Evolutionary conservation across 257 asterid genomes (phyloP), one percentile per base, ranked within the genome.

Genomic region (Agastache rugosa): DNA sequence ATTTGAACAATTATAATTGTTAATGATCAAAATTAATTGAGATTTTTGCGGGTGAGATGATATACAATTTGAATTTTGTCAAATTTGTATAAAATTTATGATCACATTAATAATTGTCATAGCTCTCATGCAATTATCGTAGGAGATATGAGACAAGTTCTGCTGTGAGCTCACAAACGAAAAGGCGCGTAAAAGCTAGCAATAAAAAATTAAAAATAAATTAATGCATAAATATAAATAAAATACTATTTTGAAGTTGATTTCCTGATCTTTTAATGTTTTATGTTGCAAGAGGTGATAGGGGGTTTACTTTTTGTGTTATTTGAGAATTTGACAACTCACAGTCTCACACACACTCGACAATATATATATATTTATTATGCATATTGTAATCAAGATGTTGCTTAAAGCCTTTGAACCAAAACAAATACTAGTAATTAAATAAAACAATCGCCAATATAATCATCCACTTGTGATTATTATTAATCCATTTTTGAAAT

Each of bases 401-500:
- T 75, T 77, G 78, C 76, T 74, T 72, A 74, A 54, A 53, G 56
- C 59, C 71, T 63, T 53, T 75, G 80, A 75, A 81, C 79, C 79
- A 60, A 67, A 60, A 80, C 66, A 66, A 64, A 68, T 51, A 14
- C 60, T 59, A 45, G 37, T 60, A 31, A 5, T 31, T 31, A 31
- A 31, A 61, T 11, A 53, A 39, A 63, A 53, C 59, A 10, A 65
- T 75, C 59, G 70, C 77, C 67, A 77, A 80, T 75, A 67, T 67
- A 70, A 78, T 75, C 79, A 71, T 19, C 85, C 77, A 80, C 84
- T 76, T 78, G 82, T 58, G 25, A 39, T 23, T 42, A 29, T 34
- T 50, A 79, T 69, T 71, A 82, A 73, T 70, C 47, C 60, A 70
- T 37, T 51, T 76, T 80, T 72, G 83, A 73, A 78, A 82, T 84